Evolutionary conservation across 2,329 filamentous ascomycete genomes (phyloP).

Genomic region (Paracorniculantispora psalliotae): DNA sequence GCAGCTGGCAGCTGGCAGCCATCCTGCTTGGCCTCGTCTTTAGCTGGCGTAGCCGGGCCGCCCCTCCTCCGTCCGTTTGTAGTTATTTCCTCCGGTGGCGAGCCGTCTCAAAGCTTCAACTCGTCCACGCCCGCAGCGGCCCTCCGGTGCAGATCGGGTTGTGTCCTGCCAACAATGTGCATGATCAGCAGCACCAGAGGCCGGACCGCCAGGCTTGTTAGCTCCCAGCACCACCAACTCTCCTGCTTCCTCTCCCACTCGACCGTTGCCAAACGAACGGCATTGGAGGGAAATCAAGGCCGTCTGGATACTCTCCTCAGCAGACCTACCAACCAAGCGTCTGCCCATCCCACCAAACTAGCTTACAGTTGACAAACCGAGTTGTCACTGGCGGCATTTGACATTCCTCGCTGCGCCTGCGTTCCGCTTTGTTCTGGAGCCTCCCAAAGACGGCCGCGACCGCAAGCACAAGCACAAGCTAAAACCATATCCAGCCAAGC

Average conservation of each 20-base stretch:
- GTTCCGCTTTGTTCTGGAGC: not conserved
- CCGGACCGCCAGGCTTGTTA: not conserved
- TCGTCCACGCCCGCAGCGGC: not conserved
- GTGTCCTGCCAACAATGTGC: constrained; percentile 8
- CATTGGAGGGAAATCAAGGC: not conserved
- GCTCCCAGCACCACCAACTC: not conserved
- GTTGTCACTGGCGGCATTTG: not conserved
- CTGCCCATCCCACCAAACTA: not conserved
- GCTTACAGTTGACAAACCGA: not conserved
- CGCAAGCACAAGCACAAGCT: not conserved
- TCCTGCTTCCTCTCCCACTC: not conserved
- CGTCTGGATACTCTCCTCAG: not conserved
- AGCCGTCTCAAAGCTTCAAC: not conserved
- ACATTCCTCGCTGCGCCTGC: constrained; percentile 4
- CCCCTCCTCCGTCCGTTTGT: constrained; percentile 3
- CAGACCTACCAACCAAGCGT: not conserved
- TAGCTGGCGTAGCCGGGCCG: not conserved
- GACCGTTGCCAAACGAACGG: not conserved
- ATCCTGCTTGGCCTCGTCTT: not conserved
- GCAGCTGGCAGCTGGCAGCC: not conserved
- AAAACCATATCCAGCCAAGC: constrained; percentile 9
- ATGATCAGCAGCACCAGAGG: constrained; percentile 4
- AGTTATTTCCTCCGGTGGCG: not conserved
- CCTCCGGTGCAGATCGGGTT: constrained; percentile 1
- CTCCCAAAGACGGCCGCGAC: not conserved